phyloP scores from a whole-genome alignment of 306 rosid species.

The Aeschynomene evenia region DNA sequence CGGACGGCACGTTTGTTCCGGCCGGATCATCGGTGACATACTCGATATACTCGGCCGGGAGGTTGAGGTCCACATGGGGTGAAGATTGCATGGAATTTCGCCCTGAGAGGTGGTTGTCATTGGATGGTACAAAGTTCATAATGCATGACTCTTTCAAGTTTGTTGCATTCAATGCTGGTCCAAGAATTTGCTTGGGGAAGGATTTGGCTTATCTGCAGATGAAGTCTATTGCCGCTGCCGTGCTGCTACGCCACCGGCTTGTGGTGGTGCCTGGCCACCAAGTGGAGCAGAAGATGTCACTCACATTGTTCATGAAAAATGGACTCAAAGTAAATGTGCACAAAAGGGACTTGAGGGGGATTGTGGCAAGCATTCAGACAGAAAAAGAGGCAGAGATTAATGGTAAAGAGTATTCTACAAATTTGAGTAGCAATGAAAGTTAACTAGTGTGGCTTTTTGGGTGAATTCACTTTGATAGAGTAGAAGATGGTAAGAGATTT shows the following conservation, averaged over 20 bases:
- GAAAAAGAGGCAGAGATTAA: conserved; percentile 26
- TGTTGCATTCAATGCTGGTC: conserved; percentile 95
- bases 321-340: conserved; percentile 76
- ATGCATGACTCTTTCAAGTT: conserved; percentile 73
- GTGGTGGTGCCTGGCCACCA: conserved; percentile 57
- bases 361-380: conserved; percentile 41
- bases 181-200: conserved; percentile 87
- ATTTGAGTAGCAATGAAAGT: conserved; percentile 29
- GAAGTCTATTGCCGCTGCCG: conserved; percentile 82
- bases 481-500: background rate
- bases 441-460: conserved; percentile 3
- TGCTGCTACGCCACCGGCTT: conserved; percentile 76
- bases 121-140: conserved; percentile 54
- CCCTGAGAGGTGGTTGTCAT: conserved; percentile 82
- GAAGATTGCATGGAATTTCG: conserved; percentile 79
- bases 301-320: conserved; percentile 87
- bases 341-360: conserved; percentile 54
- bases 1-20: conserved; percentile 84
- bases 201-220: conserved; percentile 88
- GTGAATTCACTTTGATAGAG: background rate
- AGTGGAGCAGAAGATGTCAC: conserved; percentile 91
- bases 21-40: conserved; percentile 84
- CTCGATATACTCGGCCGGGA: conserved; percentile 75
- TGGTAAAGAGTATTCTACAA: conserved; percentile 20
- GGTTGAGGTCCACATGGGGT: conserved; percentile 80